These are phyloP conservation scores for Fraxinus cuspidata DNA, from an alignment of 257 asterid species.

Conservation along the genomic window DNA sequence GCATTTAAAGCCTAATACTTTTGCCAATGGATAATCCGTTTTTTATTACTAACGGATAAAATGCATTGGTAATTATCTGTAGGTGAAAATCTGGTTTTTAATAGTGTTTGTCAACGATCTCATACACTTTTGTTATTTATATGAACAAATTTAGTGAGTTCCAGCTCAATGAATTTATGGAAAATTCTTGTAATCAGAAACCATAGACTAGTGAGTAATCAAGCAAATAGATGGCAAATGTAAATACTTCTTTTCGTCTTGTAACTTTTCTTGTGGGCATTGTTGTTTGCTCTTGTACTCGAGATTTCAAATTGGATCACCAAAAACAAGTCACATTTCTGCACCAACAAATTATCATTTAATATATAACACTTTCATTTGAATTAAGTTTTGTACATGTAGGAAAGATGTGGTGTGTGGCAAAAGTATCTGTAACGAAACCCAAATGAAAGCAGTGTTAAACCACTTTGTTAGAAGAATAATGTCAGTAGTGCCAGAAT, in stretches of 20 bases:
- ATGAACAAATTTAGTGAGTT: too few species aligned
- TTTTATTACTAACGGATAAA: too few species aligned
- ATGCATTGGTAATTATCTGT: too few species aligned
- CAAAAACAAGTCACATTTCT: not conserved
- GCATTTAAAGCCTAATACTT: too few species aligned
- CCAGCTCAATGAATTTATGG: not conserved
- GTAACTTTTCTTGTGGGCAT: not conserved
- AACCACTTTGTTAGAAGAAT: too few species aligned
- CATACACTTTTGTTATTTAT: too few species aligned
- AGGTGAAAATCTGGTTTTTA: too few species aligned
- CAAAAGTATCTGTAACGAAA: not conserved
- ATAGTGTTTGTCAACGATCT: too few species aligned
- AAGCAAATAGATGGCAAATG: not conserved
- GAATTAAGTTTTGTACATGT: not conserved
- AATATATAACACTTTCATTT: not conserved
- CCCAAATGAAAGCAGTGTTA: not conserved
- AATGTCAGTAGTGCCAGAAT: too few species aligned
- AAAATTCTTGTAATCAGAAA: not conserved
- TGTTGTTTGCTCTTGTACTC: not conserved
- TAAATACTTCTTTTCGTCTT: not conserved
- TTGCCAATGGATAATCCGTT: too few species aligned
- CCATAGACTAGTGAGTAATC: not conserved
- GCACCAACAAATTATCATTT: not conserved
- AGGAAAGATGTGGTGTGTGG: constrained; percentile 18
- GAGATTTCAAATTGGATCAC: not conserved